Conservation (phyloP, 305 asterid genomes). For the Solanum hybrid region DNA sequence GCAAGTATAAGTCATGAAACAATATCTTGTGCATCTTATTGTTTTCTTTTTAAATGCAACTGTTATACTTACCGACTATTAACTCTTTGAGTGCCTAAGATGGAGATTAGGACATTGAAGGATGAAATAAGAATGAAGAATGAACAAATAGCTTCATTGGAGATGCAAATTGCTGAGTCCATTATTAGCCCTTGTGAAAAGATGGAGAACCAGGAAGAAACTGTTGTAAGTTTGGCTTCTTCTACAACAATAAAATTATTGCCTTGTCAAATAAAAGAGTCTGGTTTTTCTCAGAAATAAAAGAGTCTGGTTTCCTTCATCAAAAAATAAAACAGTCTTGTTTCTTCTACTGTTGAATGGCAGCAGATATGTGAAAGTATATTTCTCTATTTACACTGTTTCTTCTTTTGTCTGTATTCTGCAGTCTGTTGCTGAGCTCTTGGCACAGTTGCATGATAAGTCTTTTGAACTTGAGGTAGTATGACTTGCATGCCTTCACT, state of each 20-base stretch:
- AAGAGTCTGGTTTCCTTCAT: background rate
- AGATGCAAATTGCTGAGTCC: slow-evolving; percentile 62
- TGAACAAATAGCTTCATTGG: slow-evolving; percentile 63
- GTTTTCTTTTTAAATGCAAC: slow-evolving; percentile 5
- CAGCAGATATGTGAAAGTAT: background rate
- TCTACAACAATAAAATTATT: background rate
- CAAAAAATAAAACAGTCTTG: background rate
- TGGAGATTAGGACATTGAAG: slow-evolving; percentile 59
- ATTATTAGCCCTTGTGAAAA: slow-evolving; percentile 34
- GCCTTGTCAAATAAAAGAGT: background rate
- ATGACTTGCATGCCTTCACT: slow-evolving; percentile 12
- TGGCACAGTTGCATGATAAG: slow-evolving; percentile 81
- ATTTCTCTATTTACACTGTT: slow-evolving; percentile 6
- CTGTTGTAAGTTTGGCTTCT: slow-evolving; percentile 39
- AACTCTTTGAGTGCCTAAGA: slow-evolving; percentile 29
- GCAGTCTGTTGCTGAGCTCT: slow-evolving; percentile 65
- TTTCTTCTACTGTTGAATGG: background rate
- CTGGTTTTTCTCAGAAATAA: background rate
- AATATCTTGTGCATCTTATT: slow-evolving; percentile 6
- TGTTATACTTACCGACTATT: slow-evolving; percentile 1
- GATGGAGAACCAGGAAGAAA: slow-evolving; percentile 49
- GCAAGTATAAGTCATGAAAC: slow-evolving; percentile 38
- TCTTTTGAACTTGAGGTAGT: slow-evolving; percentile 97
- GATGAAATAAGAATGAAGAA: slow-evolving; percentile 69
- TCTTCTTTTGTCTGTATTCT: slow-evolving; percentile 11